Conservation (phyloP, 257 asterid genomes). For the Agastache rugosa region DNA sequence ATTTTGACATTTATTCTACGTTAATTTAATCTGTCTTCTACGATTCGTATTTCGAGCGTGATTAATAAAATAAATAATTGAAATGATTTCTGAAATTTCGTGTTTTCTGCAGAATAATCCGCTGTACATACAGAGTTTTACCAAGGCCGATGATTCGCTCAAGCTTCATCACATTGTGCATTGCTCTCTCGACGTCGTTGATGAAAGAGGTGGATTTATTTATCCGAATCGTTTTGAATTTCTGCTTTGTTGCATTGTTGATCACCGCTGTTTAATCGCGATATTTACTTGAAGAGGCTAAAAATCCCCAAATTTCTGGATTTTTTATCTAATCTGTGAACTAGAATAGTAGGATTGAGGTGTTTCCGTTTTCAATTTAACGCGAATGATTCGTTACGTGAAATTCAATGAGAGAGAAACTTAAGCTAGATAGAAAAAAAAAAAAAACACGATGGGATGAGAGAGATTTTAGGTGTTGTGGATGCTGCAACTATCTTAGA, state of each 20-base stretch:
- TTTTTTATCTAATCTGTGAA: background rate
- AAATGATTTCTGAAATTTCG: constrained; percentile 18
- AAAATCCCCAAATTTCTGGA: background rate
- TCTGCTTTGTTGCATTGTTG: constrained; percentile 4
- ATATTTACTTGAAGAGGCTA: background rate
- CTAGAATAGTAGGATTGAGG: constrained; percentile 12
- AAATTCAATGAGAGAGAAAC: constrained; percentile 7
- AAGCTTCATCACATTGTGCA: constrained; percentile 98
- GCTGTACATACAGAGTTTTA: constrained; percentile 90
- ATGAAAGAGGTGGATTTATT: constrained; percentile 74
- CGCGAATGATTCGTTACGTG: background rate
- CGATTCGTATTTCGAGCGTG: background rate
- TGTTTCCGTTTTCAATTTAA: background rate
- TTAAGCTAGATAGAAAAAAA: constrained; percentile 2
- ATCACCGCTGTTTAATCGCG: constrained; percentile 1
- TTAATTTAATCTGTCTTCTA: constrained; percentile 1
- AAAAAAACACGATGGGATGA: background rate
- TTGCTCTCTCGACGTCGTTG: constrained; percentile 96
- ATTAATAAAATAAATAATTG: background rate
- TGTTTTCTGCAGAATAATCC: constrained; percentile 86
- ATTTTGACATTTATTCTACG: background rate
- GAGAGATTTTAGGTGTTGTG: background rate
- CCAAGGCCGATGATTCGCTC: constrained; percentile 90
- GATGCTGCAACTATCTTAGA: background rate
- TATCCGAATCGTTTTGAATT: constrained; percentile 6